Evolutionary conservation across 164 flowering plant species (phyloP).

Genomic region (Kalanchoe fedtschenkoi): DNA sequence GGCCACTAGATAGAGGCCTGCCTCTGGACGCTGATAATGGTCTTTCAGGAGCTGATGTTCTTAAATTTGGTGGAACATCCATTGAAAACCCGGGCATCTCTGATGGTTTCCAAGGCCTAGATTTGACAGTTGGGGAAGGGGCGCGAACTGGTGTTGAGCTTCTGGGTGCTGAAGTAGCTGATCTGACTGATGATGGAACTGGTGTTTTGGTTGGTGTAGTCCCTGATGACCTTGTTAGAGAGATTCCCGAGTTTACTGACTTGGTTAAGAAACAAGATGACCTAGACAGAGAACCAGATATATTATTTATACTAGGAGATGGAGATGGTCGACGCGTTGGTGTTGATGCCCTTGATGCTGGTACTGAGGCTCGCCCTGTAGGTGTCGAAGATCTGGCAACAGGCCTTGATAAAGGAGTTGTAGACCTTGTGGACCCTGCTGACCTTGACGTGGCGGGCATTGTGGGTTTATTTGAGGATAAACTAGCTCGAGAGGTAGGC

Average conservation of each 20-base stretch:
- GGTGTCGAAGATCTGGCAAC: slow-evolving; percentile 37
- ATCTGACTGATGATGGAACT: slow-evolving; percentile 15
- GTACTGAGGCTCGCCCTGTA: slow-evolving; percentile 39
- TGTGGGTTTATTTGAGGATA: slow-evolving; percentile 32
- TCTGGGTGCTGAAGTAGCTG: slow-evolving; percentile 19
- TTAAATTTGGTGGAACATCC: slow-evolving; percentile 88
- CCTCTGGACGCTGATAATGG: slow-evolving; percentile 91
- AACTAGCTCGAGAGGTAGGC: slow-evolving; percentile 42
- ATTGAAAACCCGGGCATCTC: slow-evolving; percentile 93
- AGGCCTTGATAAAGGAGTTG: slow-evolving; percentile 32
- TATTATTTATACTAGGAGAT: slow-evolving; percentile 28
- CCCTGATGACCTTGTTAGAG: slow-evolving; percentile 21
- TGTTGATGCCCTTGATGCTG: slow-evolving; percentile 47
- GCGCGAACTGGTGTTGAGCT: slow-evolving; percentile 55
- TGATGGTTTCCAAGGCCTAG: slow-evolving; percentile 90
- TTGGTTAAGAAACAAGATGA: slow-evolving; percentile 37
- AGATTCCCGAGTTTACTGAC: slow-evolving; percentile 15
- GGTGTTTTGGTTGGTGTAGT: slow-evolving; percentile 9
- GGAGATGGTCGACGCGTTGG: slow-evolving; percentile 41
- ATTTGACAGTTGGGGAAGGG: slow-evolving; percentile 66
- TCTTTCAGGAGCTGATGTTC: slow-evolving; percentile 78
- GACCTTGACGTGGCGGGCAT: slow-evolving; percentile 23
- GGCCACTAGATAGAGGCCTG: slow-evolving; percentile 71
- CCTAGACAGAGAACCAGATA: slow-evolving; percentile 40
- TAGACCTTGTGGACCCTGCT: slow-evolving; percentile 39